These are phyloP conservation scores for Neofusicoccum umdonicola DNA, from an alignment of 2,329 filamentous ascomycete genomes.

Conservation along the genomic window DNA sequence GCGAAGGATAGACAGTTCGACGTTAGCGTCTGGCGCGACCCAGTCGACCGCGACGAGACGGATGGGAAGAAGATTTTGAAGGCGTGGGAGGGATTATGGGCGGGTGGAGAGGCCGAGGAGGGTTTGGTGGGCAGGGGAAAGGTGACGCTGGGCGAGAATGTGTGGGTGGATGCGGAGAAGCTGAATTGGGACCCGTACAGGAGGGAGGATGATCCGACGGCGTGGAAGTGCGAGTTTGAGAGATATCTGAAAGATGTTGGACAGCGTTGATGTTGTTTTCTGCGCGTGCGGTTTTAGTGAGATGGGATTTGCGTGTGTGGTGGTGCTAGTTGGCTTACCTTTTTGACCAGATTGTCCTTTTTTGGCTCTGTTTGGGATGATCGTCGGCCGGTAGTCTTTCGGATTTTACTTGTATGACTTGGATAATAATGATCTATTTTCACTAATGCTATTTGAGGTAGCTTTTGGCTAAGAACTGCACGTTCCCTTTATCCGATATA, in stretches of 20 bases:
- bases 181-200: conserved; percentile 12
- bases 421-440: too few species aligned
- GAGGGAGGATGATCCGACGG: background rate
- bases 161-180: background rate
- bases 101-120: background rate
- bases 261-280: too few species aligned
- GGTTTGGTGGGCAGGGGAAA: background rate
- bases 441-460: too few species aligned
- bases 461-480: too few species aligned
- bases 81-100: background rate
- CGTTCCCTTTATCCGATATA: too few species aligned
- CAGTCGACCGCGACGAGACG: background rate
- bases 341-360: too few species aligned
- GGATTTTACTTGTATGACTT: too few species aligned
- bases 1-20: background rate
- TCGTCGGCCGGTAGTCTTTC: too few species aligned
- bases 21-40: background rate
- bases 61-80: background rate
- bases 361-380: too few species aligned
- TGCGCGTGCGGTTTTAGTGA: background rate
- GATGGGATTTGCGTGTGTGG: background rate
- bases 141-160: background rate
- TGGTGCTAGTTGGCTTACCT: too few species aligned
- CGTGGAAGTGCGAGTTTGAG: conserved; percentile 3
- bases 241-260: background rate